A percentile compares a stretch with the other conserved stretches of the same genome.
phyloP scores from a whole-genome alignment of 257 asterid species.

The Nicotiana obtusifolia region DNA sequence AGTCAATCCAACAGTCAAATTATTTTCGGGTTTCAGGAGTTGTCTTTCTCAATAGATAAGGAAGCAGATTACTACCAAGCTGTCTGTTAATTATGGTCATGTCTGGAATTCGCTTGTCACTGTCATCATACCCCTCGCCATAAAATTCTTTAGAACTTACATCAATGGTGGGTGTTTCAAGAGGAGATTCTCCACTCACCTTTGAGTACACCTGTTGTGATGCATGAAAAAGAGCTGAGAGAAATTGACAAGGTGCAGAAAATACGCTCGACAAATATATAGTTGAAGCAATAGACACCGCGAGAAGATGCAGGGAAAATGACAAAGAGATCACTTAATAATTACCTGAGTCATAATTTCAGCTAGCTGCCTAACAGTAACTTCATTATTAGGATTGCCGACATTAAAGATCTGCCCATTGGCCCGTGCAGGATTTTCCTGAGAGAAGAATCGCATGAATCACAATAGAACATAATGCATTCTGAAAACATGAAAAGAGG shows the following conservation, averaged over 20 bases:
- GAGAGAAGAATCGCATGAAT: constrained; percentile 20
- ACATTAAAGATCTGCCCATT: constrained; percentile 90
- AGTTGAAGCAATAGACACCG: background rate
- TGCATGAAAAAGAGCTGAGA: background rate
- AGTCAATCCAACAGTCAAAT: background rate
- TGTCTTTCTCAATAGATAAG: background rate
- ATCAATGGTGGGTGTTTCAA: constrained; percentile 66
- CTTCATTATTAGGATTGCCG: constrained; percentile 95
- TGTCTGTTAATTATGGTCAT: constrained; percentile 91
- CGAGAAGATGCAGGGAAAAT: background rate
- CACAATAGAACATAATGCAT: background rate
- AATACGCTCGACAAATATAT: background rate
- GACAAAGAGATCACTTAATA: background rate
- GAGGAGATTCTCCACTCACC: constrained; percentile 70
- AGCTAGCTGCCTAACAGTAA: constrained; percentile 96
- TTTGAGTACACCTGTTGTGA: constrained; percentile 65
- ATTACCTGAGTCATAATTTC: constrained; percentile 91
- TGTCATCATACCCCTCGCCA: constrained; percentile 95
- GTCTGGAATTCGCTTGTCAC: constrained; percentile 96
- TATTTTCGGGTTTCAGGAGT: background rate
- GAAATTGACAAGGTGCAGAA: background rate
- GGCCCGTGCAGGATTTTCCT: constrained; percentile 96
- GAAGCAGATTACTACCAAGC: constrained; percentile 43
- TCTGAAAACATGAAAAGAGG: background rate
- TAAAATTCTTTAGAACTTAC: constrained; percentile 87